phyloP scores from a whole-genome alignment of 202 grass and related monocot species.

The Zoysia matrella region DNA sequence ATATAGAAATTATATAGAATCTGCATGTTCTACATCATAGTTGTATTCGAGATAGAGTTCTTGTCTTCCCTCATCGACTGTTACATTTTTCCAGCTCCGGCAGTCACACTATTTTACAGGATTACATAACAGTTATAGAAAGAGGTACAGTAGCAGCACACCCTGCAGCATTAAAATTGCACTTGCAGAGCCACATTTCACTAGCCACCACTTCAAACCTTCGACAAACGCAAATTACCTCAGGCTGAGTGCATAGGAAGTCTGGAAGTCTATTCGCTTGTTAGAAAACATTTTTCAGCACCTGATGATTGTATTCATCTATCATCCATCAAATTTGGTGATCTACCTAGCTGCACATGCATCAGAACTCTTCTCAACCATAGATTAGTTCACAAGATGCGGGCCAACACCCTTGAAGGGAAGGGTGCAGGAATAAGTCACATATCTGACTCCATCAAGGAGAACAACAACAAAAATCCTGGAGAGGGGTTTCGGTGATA shows the following conservation, averaged over 20 bases:
- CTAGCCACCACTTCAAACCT: slow-evolving; percentile 48
- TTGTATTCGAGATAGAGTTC: slow-evolving; percentile 1
- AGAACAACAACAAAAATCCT: slow-evolving; percentile 94
- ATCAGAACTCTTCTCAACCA: background rate
- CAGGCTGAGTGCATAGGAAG: slow-evolving; percentile 41
- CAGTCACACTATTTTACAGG: slow-evolving; percentile 27
- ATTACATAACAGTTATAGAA: slow-evolving; percentile 22
- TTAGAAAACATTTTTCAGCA: slow-evolving; percentile 37
- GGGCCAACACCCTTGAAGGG: slow-evolving; percentile 76
- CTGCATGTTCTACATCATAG: slow-evolving; percentile 23
- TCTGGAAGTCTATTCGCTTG: slow-evolving; percentile 41
- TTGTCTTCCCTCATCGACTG: background rate
- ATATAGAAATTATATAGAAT: background rate
- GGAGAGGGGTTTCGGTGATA: slow-evolving; percentile 71
- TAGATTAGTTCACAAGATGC: slow-evolving; percentile 78
- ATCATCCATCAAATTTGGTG: background rate
- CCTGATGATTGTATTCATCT: slow-evolving; percentile 28
- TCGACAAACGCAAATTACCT: slow-evolving; percentile 51
- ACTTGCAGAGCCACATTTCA: slow-evolving; percentile 24
- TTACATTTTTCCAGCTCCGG: slow-evolving; percentile 9
- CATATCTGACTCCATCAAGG: slow-evolving; percentile 91
- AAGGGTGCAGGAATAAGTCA: slow-evolving; percentile 96
- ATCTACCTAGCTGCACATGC: slow-evolving; percentile 2
- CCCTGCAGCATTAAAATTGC: slow-evolving; percentile 33
- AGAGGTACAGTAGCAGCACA: slow-evolving; percentile 40